Conservation (phyloP, 306 rosid species). For the Sophora flavescens region DNA sequence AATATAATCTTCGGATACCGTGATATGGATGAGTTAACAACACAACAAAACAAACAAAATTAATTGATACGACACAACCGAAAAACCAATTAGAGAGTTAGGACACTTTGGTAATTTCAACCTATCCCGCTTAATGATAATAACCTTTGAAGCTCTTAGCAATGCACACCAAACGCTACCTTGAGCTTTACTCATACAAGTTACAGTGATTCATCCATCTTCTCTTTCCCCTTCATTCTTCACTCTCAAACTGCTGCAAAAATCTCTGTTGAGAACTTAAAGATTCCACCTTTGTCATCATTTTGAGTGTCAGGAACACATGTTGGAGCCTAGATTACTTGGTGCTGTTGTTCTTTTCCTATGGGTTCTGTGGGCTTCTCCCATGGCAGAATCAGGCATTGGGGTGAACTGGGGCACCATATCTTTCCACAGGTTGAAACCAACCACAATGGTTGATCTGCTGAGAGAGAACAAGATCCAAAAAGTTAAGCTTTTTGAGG, state of each 20-base stretch:
- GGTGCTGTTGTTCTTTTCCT: conserved; percentile 30
- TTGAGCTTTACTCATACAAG: conserved; percentile 44
- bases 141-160: conserved; percentile 10
- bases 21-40: no score
- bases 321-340: conserved; percentile 57
- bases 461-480: conserved; percentile 67
- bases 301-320: conserved; percentile 29
- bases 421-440: conserved; percentile 74
- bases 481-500: conserved; percentile 89
- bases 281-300: conserved; percentile 19
- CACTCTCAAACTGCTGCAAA: background rate
- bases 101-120: conserved; percentile 3
- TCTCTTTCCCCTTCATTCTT: no score
- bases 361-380: conserved; percentile 46
- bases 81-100: background rate
- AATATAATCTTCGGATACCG: no score
- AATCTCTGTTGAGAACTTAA: background rate
- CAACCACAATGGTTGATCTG: conserved; percentile 82
- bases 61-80: no score
- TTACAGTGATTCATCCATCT: background rate
- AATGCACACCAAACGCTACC: background rate
- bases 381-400: conserved; percentile 66
- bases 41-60: no score
- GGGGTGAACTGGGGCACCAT: conserved; percentile 95
- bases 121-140: background rate